Conservation (phyloP, 225 moss, liverwort and hornwort species). For the Sphagnum tenellum region DNA sequence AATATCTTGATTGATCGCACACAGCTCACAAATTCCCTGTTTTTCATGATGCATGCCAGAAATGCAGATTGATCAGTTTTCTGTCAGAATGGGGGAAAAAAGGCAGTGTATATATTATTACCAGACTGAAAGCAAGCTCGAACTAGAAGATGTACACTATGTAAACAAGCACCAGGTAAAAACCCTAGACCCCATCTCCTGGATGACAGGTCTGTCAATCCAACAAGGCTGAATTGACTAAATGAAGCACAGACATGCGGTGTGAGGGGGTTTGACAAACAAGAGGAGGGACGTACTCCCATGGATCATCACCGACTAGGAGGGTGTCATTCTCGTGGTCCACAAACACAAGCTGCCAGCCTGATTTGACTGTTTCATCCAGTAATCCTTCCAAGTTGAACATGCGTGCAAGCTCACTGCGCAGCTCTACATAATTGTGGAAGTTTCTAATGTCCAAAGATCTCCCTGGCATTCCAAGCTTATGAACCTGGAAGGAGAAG, state of each 20-base stretch:
- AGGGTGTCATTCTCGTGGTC: conserved; percentile 88
- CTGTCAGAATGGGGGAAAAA: no score
- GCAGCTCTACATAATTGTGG: conserved; percentile 66
- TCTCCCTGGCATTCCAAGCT: conserved; percentile 80
- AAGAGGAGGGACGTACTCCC: conserved; percentile 67
- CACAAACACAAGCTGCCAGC: conserved; percentile 88
- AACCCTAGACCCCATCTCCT: no score
- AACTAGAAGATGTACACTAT: background rate
- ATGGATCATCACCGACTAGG: conserved; percentile 93
- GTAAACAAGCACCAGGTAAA: background rate
- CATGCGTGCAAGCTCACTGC: conserved; percentile 66
- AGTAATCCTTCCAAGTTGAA: conserved; percentile 73
- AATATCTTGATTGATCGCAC: conserved; percentile 90
- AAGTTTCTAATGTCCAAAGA: conserved; percentile 84
- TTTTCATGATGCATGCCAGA: conserved; percentile 2
- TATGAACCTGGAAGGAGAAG: conserved; percentile 56
- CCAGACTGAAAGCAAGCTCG: no score
- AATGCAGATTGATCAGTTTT: background rate
- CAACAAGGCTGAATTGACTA: no score
- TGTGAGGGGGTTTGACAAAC: background rate
- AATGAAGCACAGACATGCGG: no score
- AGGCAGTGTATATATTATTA: no score
- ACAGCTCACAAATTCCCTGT: conserved; percentile 92
- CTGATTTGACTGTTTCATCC: conserved; percentile 77
- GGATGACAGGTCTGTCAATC: no score